Evolutionary conservation across 768 basidiomycete species (phyloP).

Genomic region (Naganishia friedmannii): DNA sequence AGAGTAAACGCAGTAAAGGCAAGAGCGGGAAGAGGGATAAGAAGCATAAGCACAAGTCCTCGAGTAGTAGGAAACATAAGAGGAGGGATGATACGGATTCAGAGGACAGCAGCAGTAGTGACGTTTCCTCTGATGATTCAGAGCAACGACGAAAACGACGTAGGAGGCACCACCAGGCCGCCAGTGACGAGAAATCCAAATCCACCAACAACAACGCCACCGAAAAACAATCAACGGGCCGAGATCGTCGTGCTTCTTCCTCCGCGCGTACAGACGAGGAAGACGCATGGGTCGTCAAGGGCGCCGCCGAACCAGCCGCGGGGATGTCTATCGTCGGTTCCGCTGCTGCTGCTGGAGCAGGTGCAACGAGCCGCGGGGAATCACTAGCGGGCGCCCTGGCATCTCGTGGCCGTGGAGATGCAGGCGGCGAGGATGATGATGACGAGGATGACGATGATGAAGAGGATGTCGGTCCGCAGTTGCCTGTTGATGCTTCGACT

Average conservation of each 20-base stretch:
- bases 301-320: not conserved
- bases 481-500: constrained; percentile 57
- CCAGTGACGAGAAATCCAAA: too few relatives aligned
- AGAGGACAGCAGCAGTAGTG: constrained; percentile 2
- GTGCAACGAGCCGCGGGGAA: constrained; percentile 32
- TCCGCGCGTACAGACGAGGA: constrained; percentile 33
- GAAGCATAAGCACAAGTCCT: constrained; percentile 48
- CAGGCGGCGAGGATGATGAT: constrained; percentile 56
- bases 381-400: constrained; percentile 25
- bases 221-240: constrained; percentile 1
- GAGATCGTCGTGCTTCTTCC: not conserved
- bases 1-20: constrained; percentile 52
- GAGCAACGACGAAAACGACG: constrained; percentile 41
- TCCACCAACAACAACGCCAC: not conserved
- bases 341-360: constrained; percentile 31
- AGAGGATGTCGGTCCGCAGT: constrained; percentile 76
- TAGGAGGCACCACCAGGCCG: not conserved
- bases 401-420: constrained; percentile 20
- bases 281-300: constrained; percentile 52
- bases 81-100: constrained; percentile 39
- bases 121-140: constrained; percentile 1
- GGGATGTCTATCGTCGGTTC: constrained; percentile 33
- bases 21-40: constrained; percentile 43
- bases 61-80: constrained; percentile 45
- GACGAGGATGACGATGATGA: constrained; percentile 63